Conservation (phyloP, 2,329 filamentous ascomycete genomes). For the Sarocladiaceae sp. region DNA sequence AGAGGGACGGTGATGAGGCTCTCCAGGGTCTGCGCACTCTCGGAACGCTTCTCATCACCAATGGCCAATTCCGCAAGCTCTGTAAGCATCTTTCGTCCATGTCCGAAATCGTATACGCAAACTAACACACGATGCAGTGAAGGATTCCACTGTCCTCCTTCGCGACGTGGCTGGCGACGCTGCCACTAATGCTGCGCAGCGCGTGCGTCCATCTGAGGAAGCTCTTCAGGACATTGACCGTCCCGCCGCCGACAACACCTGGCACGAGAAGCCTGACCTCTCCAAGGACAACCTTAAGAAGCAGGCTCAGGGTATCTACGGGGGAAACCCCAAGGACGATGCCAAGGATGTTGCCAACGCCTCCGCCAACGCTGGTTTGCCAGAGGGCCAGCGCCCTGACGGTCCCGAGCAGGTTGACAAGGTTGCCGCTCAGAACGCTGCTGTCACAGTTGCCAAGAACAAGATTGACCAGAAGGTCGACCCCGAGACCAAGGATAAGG, state of each 20-base stretch:
- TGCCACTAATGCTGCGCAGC: constrained; percentile 71
- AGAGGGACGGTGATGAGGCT: constrained; percentile 79
- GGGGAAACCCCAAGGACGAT: constrained; percentile 52
- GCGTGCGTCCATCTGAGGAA: constrained; percentile 74
- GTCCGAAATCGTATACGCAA: too few relatives aligned
- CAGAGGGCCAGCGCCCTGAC: constrained; percentile 45
- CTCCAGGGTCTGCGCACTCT: constrained; percentile 83
- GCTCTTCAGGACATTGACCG: constrained; percentile 71
- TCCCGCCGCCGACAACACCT: constrained; percentile 87
- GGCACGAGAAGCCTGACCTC: constrained; percentile 82
- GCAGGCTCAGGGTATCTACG: constrained; percentile 61
- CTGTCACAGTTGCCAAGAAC: constrained; percentile 45
- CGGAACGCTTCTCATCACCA: constrained; percentile 85
- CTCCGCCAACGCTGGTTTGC: constrained; percentile 49
- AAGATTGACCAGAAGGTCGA: constrained; percentile 60
- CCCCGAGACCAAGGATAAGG: constrained; percentile 56
- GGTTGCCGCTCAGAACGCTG: constrained; percentile 26
- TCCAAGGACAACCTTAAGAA: constrained; percentile 65
- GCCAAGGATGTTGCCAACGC: constrained; percentile 55
- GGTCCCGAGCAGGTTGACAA: constrained; percentile 48
- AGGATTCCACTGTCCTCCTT: constrained; percentile 73
- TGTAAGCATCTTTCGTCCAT: constrained; percentile 45
- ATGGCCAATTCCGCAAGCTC: constrained; percentile 93
- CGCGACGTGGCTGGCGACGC: constrained; percentile 92
- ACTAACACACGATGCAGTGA: constrained; percentile 44